A percentile compares a stretch with the other conserved stretches of the same genome.
Evolutionary conservation across 768 basidiomycete species (phyloP).

Genomic region (Suillus brevipes): DNA sequence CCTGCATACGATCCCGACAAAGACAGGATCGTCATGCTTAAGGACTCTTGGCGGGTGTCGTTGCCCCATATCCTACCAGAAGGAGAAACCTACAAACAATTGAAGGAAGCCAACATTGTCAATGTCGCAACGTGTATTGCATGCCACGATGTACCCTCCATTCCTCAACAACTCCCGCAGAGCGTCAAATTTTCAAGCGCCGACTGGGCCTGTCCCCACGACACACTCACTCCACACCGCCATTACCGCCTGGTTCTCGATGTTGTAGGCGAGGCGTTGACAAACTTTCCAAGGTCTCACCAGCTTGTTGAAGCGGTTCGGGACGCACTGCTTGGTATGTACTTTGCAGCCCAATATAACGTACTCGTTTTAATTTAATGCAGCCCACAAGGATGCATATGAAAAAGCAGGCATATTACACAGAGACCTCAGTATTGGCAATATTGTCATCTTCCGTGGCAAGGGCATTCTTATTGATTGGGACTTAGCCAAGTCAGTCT

Average conservation of each 20-base stretch:
- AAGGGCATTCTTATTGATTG: slow-evolving; percentile 26
- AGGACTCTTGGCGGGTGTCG: slow-evolving; percentile 3
- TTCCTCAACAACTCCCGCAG: not conserved
- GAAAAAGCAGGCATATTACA: slow-evolving; percentile 19
- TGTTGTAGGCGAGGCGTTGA: not conserved
- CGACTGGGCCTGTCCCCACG: not conserved
- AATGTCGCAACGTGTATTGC: not conserved
- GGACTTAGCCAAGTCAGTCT: slow-evolving; percentile 21
- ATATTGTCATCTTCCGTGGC: slow-evolving; percentile 19
- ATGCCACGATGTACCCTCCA: not conserved
- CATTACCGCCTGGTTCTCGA: not conserved
- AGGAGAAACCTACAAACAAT: not conserved
- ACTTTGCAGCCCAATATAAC: not conserved
- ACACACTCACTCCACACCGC: not conserved
- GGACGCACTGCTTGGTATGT: slow-evolving; percentile 16
- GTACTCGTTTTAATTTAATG: not conserved
- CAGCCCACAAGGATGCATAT: slow-evolving; percentile 25
- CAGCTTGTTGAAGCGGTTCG: slow-evolving; percentile 16
- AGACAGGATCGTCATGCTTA: not conserved
- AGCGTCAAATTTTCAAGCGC: not conserved
- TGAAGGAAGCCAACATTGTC: not conserved
- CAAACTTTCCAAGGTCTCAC: not conserved
- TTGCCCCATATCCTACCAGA: not conserved
- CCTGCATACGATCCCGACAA: slow-evolving; percentile 1
- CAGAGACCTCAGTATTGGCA: slow-evolving; percentile 27